A percentile compares a stretch with the other conserved stretches of the same genome.
Conservation (phyloP, 108 stramenopile species). For the Cyclotella cryptica region DNA sequence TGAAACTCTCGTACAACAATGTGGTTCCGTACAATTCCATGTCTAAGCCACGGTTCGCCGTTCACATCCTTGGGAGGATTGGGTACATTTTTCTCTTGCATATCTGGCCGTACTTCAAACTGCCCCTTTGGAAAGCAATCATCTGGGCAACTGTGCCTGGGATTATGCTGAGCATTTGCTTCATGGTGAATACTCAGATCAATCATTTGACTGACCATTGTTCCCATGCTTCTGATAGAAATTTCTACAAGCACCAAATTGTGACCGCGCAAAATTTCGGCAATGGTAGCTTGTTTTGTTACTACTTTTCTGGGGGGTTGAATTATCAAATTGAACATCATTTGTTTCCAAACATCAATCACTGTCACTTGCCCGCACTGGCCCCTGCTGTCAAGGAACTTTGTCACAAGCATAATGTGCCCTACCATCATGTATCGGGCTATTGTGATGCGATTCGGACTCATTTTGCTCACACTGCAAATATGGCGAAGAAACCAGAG, state of each 20-base stretch:
- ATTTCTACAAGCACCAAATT: slow-evolving; percentile 65
- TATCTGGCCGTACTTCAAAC: slow-evolving; percentile 56
- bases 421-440: slow-evolving; percentile 50
- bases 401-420: slow-evolving; percentile 57
- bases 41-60: slow-evolving; percentile 28
- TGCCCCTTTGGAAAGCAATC: slow-evolving; percentile 57
- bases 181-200: slow-evolving; percentile 67
- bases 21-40: slow-evolving; percentile 51
- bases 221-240: slow-evolving; percentile 48
- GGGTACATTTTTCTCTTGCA: slow-evolving; percentile 42
- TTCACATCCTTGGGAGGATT: slow-evolving; percentile 49
- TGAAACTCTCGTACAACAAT: slow-evolving; percentile 63
- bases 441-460: slow-evolving; percentile 52
- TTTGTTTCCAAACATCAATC: slow-evolving; percentile 62
- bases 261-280: slow-evolving; percentile 69
- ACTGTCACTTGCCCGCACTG: slow-evolving; percentile 57
- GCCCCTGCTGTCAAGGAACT: slow-evolving; percentile 45
- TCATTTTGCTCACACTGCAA: slow-evolving; percentile 54
- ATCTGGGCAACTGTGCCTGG: slow-evolving; percentile 56
- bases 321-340: slow-evolving; percentile 69
- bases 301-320: slow-evolving; percentile 57
- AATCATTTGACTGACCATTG: slow-evolving; percentile 55
- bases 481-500: slow-evolving; percentile 41
- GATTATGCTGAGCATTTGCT: slow-evolving; percentile 49
- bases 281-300: slow-evolving; percentile 41